phyloP scores from a whole-genome alignment of 176 grass and related monocot genomes.

The Coix lacrymajobi region DNA sequence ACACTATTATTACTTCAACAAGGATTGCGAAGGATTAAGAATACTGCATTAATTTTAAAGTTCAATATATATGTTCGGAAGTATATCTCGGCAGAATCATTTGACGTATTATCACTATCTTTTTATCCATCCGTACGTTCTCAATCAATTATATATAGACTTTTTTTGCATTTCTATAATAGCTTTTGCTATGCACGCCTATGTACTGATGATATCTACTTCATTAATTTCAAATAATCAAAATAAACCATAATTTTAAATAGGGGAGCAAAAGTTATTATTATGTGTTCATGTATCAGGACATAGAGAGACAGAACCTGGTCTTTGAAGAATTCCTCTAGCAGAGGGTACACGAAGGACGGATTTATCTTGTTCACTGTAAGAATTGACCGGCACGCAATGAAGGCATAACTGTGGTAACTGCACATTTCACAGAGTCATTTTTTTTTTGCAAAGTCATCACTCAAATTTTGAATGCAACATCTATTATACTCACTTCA shows the following conservation, averaged over 20 bases:
- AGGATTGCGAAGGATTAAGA: neutral
- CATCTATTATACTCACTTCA: neutral
- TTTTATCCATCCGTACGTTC: too few relatives aligned
- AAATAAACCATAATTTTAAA: too few relatives aligned
- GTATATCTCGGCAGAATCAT: too few relatives aligned
- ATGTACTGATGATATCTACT: too few relatives aligned
- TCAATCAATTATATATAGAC: too few relatives aligned
- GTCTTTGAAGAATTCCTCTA: conserved; percentile 81
- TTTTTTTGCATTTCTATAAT: neutral
- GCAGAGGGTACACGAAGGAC: conserved; percentile 57
- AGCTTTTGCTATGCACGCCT: too few relatives aligned
- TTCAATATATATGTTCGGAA: neutral
- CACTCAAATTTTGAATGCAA: neutral
- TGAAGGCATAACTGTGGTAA: conserved; percentile 73
- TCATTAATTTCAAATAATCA: too few relatives aligned
- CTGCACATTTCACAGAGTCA: conserved; percentile 38
- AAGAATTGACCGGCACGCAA: conserved; percentile 60
- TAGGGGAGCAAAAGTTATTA: too few relatives aligned
- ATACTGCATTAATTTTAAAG: neutral
- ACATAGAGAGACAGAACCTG: conserved; percentile 39
- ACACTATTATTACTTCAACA: neutral
- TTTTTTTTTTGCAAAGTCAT: neutral
- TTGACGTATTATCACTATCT: too few relatives aligned
- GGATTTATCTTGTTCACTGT: conserved; percentile 64
- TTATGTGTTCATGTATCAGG: neutral